phyloP scores from a whole-genome alignment of 257 asterid species.

The Solanum pinnatisectum region DNA sequence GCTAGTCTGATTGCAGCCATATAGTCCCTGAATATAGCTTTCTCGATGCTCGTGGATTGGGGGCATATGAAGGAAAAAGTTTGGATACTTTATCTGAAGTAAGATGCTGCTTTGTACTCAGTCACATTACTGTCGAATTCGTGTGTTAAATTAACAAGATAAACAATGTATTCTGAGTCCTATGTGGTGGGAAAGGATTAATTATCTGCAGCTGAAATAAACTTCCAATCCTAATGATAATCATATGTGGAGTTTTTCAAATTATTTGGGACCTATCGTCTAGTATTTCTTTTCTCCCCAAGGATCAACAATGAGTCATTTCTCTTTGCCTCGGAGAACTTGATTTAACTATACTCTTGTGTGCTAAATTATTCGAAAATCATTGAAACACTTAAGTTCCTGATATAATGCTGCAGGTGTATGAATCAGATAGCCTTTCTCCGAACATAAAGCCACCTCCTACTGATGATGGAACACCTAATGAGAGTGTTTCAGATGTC shows the following conservation, averaged over 20 bases:
- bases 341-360: neutral
- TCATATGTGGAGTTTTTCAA: neutral
- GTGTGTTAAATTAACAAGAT: neutral
- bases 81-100: constrained; percentile 70
- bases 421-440: constrained; percentile 71
- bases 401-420: constrained; percentile 35
- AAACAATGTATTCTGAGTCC: neutral
- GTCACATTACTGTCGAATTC: neutral
- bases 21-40: constrained; percentile 92
- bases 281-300: neutral
- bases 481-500: constrained; percentile 82
- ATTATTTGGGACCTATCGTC: neutral
- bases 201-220: neutral
- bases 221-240: neutral
- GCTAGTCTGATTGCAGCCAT: constrained; percentile 23
- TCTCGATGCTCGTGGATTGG: constrained; percentile 97
- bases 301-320: neutral
- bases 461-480: constrained; percentile 78
- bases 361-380: neutral
- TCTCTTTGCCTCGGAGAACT: neutral
- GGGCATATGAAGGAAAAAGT: constrained; percentile 81
- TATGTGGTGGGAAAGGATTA: neutral
- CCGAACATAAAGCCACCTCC: constrained; percentile 80
- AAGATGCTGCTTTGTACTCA: neutral
- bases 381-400: neutral